Conservation (phyloP, 1,139 yeast species). For the Scheffersomyces quercinus region DNA sequence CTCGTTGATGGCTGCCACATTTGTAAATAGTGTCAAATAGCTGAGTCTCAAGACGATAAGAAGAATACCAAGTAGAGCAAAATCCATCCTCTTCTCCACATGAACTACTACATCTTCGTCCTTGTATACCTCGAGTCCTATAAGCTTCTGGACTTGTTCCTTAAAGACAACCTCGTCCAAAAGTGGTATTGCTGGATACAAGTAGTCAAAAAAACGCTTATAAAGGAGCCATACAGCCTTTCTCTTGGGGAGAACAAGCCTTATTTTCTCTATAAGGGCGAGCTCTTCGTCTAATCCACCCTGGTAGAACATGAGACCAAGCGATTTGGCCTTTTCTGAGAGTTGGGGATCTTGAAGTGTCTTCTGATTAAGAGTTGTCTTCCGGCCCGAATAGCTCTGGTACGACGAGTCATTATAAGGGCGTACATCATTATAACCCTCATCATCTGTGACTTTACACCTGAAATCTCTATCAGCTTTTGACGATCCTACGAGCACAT, state of each 20-base stretch:
- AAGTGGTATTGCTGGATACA: slow-evolving; percentile 53
- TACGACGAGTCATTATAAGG: slow-evolving; percentile 1
- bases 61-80: slow-evolving; percentile 24
- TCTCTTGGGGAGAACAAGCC: slow-evolving; percentile 37
- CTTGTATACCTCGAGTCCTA: slow-evolving; percentile 15
- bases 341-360: neutral
- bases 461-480: slow-evolving; percentile 10
- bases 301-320: slow-evolving; percentile 31
- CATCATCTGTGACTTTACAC: slow-evolving; percentile 12
- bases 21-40: slow-evolving; percentile 23
- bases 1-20: slow-evolving; percentile 30
- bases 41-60: slow-evolving; percentile 24
- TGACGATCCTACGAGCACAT: slow-evolving; percentile 3
- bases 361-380: neutral
- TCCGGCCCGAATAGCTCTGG: neutral
- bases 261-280: slow-evolving; percentile 22
- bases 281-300: slow-evolving; percentile 30
- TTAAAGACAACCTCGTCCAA: slow-evolving; percentile 43
- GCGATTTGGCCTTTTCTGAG: slow-evolving; percentile 19
- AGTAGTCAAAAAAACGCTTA: slow-evolving; percentile 40
- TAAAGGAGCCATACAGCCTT: slow-evolving; percentile 33
- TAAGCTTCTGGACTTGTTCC: slow-evolving; percentile 21
- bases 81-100: slow-evolving; percentile 21
- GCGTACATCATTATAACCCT: slow-evolving; percentile 12
- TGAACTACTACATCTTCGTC: slow-evolving; percentile 13